phyloP scores from a whole-genome alignment of 1,284 basidiomycete species.

The Ceratobasidium sp. region DNA sequence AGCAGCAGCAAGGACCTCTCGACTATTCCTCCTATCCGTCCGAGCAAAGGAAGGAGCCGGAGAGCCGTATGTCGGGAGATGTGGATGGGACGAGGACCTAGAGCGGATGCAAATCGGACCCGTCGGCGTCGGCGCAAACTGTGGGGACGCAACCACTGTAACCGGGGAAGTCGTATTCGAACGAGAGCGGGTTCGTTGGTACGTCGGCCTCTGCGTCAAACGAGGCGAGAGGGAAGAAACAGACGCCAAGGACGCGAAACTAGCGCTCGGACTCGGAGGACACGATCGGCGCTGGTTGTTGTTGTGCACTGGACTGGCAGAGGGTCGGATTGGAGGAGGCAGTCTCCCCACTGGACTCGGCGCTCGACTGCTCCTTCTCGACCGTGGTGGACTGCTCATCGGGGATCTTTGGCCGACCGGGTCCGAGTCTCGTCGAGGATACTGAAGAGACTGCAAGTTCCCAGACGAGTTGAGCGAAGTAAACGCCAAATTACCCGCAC shows the following conservation, averaged over 20 bases:
- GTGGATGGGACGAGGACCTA: conserved; percentile 42
- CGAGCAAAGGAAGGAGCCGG: neutral
- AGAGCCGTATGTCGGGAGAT: conserved; percentile 29
- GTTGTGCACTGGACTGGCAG: neutral
- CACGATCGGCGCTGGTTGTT: conserved; percentile 21
- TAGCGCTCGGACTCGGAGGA: conserved; percentile 35
- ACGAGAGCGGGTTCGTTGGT: conserved; percentile 15
- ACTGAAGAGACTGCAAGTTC: neutral
- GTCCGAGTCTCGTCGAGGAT: neutral
- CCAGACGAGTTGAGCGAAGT: neutral
- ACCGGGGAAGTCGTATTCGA: conserved; percentile 20
- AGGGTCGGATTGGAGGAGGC: neutral
- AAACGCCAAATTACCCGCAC: conserved; percentile 1
- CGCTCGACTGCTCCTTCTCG: conserved; percentile 25
- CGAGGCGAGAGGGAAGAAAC: neutral
- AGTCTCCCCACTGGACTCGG: conserved; percentile 11
- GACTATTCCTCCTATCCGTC: neutral
- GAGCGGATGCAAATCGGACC: conserved; percentile 45
- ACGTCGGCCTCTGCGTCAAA: neutral
- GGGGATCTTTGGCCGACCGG: neutral
- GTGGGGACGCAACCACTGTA: neutral
- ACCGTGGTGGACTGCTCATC: conserved; percentile 21
- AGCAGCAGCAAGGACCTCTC: neutral
- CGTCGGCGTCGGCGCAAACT: neutral
- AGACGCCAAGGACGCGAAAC: conserved; percentile 8